These are phyloP conservation scores for Glycyrrhiza uralensis DNA, from an alignment of 306 rosid genomes.

Conservation along the genomic window DNA sequence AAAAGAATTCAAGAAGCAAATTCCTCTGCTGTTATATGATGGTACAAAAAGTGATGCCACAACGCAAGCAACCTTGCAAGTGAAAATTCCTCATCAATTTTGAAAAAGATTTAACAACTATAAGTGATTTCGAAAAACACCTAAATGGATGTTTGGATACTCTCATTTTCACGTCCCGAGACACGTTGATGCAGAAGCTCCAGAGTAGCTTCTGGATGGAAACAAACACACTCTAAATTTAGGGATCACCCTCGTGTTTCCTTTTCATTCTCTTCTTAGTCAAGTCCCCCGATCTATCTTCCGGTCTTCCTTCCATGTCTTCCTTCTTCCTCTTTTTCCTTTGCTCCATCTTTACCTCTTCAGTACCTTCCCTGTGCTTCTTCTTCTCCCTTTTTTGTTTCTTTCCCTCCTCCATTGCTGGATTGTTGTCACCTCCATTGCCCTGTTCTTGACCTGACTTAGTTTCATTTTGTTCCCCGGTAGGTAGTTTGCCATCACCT, in stretches of 20 bases:
- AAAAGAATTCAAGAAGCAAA: background rate
- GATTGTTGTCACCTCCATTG: background rate
- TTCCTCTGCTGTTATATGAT: background rate
- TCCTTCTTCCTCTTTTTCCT: constrained; percentile 26
- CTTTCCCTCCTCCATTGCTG: constrained; percentile 7
- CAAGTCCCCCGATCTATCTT: constrained; percentile 15
- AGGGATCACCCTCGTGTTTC: background rate
- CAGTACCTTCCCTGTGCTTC: background rate
- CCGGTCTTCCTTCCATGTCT: background rate
- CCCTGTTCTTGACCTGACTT: background rate
- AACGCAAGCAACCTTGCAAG: background rate
- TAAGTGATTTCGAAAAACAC: background rate
- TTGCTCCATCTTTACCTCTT: constrained; percentile 16
- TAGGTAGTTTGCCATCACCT: background rate
- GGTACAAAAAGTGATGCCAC: background rate
- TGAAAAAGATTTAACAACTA: background rate
- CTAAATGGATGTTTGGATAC: too few relatives aligned
- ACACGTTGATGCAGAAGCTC: too few relatives aligned
- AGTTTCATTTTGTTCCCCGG: background rate
- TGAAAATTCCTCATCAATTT: constrained; percentile 9
- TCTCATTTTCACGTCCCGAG: too few relatives aligned
- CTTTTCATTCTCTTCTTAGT: constrained; percentile 29
- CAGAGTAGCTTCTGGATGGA: too few relatives aligned
- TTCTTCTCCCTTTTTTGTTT: background rate
- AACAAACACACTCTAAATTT: too few relatives aligned